Evolutionary conservation across 306 rosid genomes (phyloP), one percentile per base, ranked within the genome.

Genomic region (Aeschynomene evenia): DNA sequence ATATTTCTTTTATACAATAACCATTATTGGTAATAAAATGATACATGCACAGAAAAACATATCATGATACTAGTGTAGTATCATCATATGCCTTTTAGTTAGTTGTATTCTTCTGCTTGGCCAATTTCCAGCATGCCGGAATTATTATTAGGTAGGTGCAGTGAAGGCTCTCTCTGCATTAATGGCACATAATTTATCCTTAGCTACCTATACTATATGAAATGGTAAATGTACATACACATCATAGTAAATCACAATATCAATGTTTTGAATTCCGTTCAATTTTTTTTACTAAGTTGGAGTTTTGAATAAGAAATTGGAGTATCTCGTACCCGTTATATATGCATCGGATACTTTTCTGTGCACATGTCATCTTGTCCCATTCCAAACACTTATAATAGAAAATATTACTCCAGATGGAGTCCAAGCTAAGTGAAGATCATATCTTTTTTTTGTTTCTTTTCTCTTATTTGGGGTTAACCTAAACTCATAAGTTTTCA

Each of bases 301-400:
- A 53, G 63, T 18, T 33, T 23, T 11, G 1, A 16, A 72, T 46
- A 18, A 34, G 29, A 24, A 24, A 48, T 13, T 46, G 51, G 34
- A 59, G 49, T 20, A 51, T 58, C n/a, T 70, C 61, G 42, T 53
- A 60, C 79, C 79, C 67, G 68, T 45, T 79, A 28, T 23, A 26
- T 50, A 15, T 40, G 65, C 83, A 74, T 79, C 0, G 83, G 83
- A 79, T 79, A 21, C 83, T 68, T n/a, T 74, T 69, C 29, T 39
- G 69, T 24, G 77, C 83, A 79, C 83, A 74, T 79, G 83, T 19
- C 73, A 63, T 69, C 64, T 69, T 79, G 80, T 69, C 80, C 65
- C 64, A 62, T 63, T 58, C 65, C 70, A 37, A n/a, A 63, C 33
- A 16, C 63, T 42, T 52, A 15, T 43, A 58, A 15, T 50, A 43